Percentiles rank a stretch among this genome's conserved stretches.
Evolutionary conservation across 768 basidiomycete species (phyloP).

Genomic region (Leccinum subtestaceum): DNA sequence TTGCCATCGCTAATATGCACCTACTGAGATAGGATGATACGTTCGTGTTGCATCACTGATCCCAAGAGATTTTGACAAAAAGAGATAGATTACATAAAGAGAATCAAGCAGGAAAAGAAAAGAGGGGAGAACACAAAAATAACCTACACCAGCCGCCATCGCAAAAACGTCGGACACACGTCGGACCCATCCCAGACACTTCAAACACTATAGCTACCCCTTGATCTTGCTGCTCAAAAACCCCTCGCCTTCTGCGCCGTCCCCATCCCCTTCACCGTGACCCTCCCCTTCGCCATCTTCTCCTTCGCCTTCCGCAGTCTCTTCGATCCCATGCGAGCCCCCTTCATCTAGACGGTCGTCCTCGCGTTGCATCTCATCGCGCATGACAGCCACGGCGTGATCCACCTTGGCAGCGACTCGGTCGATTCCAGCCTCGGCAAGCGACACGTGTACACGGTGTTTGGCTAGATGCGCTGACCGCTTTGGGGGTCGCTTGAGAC

Average conservation of each 20-base stretch:
- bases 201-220: constrained; percentile 4
- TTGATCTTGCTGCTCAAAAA: constrained; percentile 27
- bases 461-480: constrained; percentile 78
- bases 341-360: constrained; percentile 41
- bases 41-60: neutral
- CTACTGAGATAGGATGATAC: neutral
- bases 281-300: constrained; percentile 25
- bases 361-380: constrained; percentile 70
- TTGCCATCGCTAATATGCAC: neutral
- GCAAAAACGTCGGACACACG: neutral
- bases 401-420: constrained; percentile 84
- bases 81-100: neutral
- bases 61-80: neutral
- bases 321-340: constrained; percentile 16
- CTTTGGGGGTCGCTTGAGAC: constrained; percentile 83
- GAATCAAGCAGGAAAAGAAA: no score
- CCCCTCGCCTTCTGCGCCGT: constrained; percentile 33
- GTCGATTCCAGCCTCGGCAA: constrained; percentile 85
- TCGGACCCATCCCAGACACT: neutral
- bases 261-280: constrained; percentile 14
- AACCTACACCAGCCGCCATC: neutral
- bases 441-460: constrained; percentile 77
- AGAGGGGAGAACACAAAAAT: neutral
- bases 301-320: constrained; percentile 23
- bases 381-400: constrained; percentile 78